phyloP scores from a whole-genome alignment of 202 grass and related monocot genomes.

The Setaria viridis region DNA sequence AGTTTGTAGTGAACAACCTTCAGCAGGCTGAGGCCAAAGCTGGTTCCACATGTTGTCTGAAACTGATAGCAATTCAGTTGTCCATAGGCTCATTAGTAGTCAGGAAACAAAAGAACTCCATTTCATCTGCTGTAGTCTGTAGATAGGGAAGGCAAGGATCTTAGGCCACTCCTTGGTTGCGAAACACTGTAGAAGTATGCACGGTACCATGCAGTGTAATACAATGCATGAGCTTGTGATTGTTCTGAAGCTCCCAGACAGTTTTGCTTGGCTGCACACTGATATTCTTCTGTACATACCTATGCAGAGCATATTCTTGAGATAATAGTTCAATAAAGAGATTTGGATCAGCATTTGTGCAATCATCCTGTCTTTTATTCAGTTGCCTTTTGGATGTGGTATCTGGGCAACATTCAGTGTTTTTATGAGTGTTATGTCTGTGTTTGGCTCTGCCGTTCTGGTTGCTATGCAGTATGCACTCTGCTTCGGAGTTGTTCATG shows the following conservation, averaged over 20 bases:
- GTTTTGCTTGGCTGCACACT: neutral
- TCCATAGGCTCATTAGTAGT: conserved; percentile 11
- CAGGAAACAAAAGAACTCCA: neutral
- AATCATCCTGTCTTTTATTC: neutral
- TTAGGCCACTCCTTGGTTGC: neutral
- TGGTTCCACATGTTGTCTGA: neutral
- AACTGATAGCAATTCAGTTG: neutral
- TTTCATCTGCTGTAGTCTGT: neutral
- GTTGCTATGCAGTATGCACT: too few species aligned
- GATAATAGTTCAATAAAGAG: conserved; percentile 8
- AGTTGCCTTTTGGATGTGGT: neutral
- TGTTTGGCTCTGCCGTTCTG: too few species aligned
- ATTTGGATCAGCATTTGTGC: neutral
- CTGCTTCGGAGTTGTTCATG: too few species aligned
- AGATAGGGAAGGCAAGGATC: neutral
- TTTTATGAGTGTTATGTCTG: too few species aligned
- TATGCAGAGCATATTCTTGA: conserved; percentile 29
- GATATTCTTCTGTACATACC: conserved; percentile 36
- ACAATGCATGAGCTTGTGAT: neutral
- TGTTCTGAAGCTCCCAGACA: neutral
- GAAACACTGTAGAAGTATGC: neutral
- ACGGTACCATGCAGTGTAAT: neutral
- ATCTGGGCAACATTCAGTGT: neutral
- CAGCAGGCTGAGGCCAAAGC: conserved; percentile 28
- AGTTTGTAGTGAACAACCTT: conserved; percentile 11